A percentile compares a stretch with the other conserved stretches of the same genome.
Conservation (phyloP, 1,139 yeast species). For the Candida pseudoviswanathii region DNA sequence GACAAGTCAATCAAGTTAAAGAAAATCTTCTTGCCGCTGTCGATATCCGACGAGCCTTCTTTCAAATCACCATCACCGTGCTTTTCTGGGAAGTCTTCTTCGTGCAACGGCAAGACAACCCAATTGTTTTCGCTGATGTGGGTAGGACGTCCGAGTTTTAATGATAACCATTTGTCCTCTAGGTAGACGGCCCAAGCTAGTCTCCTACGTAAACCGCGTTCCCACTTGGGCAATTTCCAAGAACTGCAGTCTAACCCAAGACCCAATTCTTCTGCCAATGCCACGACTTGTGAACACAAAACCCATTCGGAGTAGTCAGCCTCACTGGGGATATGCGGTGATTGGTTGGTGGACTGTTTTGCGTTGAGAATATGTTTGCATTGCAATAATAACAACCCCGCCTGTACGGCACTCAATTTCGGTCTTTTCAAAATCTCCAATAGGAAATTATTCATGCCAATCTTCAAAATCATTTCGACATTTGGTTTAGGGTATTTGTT, state of each 20-base stretch:
- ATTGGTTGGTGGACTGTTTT: slow-evolving; percentile 8
- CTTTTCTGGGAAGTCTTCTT: slow-evolving; percentile 76
- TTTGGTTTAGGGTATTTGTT: slow-evolving; percentile 69
- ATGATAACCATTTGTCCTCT: slow-evolving; percentile 85
- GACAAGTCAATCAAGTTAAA: slow-evolving; percentile 70
- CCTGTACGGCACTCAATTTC: slow-evolving; percentile 77
- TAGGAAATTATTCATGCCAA: slow-evolving; percentile 62
- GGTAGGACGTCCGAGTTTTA: slow-evolving; percentile 79
- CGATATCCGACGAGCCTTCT: slow-evolving; percentile 70
- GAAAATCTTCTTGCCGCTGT: slow-evolving; percentile 71
- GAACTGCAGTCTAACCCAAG: slow-evolving; percentile 80
- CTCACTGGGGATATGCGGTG: slow-evolving; percentile 11
- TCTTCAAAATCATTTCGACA: slow-evolving; percentile 46
- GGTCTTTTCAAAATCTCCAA: slow-evolving; percentile 71
- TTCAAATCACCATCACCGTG: slow-evolving; percentile 58
- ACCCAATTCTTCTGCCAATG: slow-evolving; percentile 84
- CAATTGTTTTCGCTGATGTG: slow-evolving; percentile 71
- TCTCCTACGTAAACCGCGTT: slow-evolving; percentile 77
- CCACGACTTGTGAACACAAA: slow-evolving; percentile 81
- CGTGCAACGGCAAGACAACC: slow-evolving; percentile 63
- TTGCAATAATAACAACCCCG: slow-evolving; percentile 69
- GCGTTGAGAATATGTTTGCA: slow-evolving; percentile 49
- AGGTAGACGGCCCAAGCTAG: slow-evolving; percentile 92
- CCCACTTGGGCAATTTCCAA: slow-evolving; percentile 95
- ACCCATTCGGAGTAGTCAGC: slow-evolving; percentile 74